phyloP scores from a whole-genome alignment of 2,329 filamentous ascomycete species.

The Aspergillus fumigatus region DNA sequence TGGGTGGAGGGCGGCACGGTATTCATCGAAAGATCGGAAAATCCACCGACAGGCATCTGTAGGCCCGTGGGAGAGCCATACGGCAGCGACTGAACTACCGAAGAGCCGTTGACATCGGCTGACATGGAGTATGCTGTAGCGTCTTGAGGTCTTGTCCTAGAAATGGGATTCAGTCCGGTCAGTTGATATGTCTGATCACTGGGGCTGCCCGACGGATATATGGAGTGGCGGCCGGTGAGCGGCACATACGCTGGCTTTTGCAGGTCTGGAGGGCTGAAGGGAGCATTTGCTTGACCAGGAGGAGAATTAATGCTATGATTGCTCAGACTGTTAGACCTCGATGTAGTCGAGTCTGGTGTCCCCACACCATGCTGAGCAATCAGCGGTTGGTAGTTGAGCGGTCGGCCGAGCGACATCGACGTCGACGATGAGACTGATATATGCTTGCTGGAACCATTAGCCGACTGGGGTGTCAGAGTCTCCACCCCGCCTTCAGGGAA shows the following conservation, averaged over 20 bases:
- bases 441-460: slow-evolving; percentile 11
- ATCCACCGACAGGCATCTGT: slow-evolving; percentile 17
- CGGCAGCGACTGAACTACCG: slow-evolving; percentile 14
- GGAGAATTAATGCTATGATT: slow-evolving; percentile 27
- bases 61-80: slow-evolving; percentile 13
- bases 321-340: slow-evolving; percentile 24
- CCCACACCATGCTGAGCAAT: slow-evolving; percentile 21
- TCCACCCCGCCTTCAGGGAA: slow-evolving; percentile 7
- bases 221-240: slow-evolving; percentile 8
- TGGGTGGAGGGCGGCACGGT: slow-evolving; percentile 18
- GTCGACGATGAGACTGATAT: slow-evolving; percentile 24
- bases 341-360: slow-evolving; percentile 19
- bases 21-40: slow-evolving; percentile 17
- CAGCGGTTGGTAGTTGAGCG: slow-evolving; percentile 23
- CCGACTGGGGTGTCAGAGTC: slow-evolving; percentile 6
- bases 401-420: slow-evolving; percentile 20
- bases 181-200: slow-evolving; percentile 13
- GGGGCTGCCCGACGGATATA: slow-evolving; percentile 12
- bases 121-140: slow-evolving; percentile 15
- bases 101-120: slow-evolving; percentile 13
- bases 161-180: slow-evolving; percentile 3
- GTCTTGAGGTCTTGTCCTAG: slow-evolving; percentile 13
- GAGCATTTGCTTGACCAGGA: slow-evolving; percentile 18
- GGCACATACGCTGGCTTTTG: slow-evolving; percentile 17
- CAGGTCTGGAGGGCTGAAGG: slow-evolving; percentile 25